Base-by-base conservation (phyloP, 495 filamentous ascomycete genomes). In the Penicillium roqueforti region DNA sequence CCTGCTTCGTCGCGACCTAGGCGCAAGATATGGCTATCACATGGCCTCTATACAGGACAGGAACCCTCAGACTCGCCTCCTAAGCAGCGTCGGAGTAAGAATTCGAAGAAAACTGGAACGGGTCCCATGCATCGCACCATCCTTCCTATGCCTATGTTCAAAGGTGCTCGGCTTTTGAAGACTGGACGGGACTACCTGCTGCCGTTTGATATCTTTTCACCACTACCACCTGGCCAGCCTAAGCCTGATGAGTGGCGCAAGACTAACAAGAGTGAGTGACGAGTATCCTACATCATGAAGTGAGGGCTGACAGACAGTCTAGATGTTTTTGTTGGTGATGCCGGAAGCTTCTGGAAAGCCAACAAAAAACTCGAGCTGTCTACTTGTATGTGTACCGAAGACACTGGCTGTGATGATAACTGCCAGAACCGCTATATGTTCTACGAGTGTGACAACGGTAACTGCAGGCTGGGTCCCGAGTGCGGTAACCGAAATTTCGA, bases 391-490 rank as follows among this genome's bases (percentile, higher is more conserved):
- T 98, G 93, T 68, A 80, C 74, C 10, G 74, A 79, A 37, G 85
- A 88, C 25, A 83, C 82, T 38, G 90, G 90, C 26, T 98, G 93
- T 63, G 90, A 84, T 57, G 91, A 96, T 47, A 76, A 85, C 56
- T 98, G 93, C 71, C 86, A 92, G 61, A 98, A 98, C 63, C 83
- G 91, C 41, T 89, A 88, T 72, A 97, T 97, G 90, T 84, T 93
- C 52, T 96, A 96, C 67, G 93, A 98, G 70, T 98, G 93, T 68
- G 90, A 97, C 68, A 82, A 87, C 9, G 85, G 79, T 43, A 97
- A 96, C 68, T 98, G 93, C 72, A 84, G 81, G 52, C 69, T 95
- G 19, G 86, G 87, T 37, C 76, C 79, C 4, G 71, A 76, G 45
- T 98, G 93, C 73, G 82, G 79, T 23, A 98, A 98, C 68, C 88